These are phyloP conservation scores for Penicillium sp. DNA, from an alignment of 2,329 filamentous ascomycete genomes.

Conservation along the genomic window DNA sequence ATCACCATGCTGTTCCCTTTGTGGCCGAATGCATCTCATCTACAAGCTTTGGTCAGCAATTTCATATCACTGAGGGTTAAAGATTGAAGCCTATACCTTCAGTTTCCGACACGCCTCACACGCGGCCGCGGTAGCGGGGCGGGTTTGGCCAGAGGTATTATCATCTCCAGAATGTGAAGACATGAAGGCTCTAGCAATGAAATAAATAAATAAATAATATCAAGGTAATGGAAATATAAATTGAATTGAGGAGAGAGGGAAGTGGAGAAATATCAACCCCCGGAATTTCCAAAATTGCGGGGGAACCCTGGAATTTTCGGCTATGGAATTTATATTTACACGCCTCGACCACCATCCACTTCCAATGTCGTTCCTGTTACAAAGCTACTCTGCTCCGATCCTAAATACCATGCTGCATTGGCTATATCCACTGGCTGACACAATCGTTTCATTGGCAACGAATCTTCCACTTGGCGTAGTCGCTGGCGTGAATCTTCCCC, in stretches of 20 bases:
- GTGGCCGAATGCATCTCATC: conserved; percentile 29
- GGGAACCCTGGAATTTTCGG: neutral
- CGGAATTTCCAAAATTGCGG: neutral
- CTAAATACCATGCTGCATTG: neutral
- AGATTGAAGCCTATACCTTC: conserved; percentile 8
- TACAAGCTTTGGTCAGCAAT: conserved; percentile 2
- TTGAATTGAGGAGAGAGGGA: neutral
- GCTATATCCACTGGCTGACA: neutral
- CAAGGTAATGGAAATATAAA: neutral
- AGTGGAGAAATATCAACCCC: neutral
- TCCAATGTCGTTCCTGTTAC: neutral
- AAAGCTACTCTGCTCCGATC: neutral
- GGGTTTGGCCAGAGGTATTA: neutral
- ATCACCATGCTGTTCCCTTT: neutral
- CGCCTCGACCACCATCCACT: neutral
- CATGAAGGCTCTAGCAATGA: neutral
- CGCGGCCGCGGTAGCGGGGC: conserved; percentile 12
- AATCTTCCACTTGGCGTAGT: neutral
- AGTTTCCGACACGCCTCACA: conserved; percentile 28
- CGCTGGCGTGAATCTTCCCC: neutral
- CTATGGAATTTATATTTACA: neutral
- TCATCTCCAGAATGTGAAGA: neutral
- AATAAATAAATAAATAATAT: too few relatives aligned
- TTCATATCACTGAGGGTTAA: neutral
- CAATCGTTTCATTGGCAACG: neutral